Base-by-base conservation (phyloP, 1,284 basidiomycete species). In the Peniophora sp. region DNA sequence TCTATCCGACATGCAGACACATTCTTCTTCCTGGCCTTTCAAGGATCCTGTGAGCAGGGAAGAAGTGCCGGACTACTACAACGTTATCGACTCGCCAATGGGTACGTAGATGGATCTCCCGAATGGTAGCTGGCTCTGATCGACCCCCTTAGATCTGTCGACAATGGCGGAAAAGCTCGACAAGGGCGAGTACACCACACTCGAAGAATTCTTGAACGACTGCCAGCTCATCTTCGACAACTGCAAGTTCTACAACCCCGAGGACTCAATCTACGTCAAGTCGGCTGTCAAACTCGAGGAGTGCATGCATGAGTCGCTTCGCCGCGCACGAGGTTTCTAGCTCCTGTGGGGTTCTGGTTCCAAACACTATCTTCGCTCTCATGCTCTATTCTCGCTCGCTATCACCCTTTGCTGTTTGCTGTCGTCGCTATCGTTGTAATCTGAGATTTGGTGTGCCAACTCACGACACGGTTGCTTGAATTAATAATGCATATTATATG, bases 101-200 rank as follows among this genome's bases (percentile, higher is more conserved):
- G 95, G 93, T 93, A 58, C 53, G 83, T 72, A 10, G 19, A 36
- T 23, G 9, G 24, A 25, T 46, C 50, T 24, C 11, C 24, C 35
- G 27, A 14, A 45, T 25, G 39, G n/a, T 41, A 41, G n/a, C 5
- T 16, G 5, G 6, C 5, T 6, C 38, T 41, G 38, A 17, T 41
- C 19, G 38, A 41, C n/a, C 38, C 19, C 38, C 27, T 25, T 58
- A 94, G 96, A 99, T 65, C 81, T 99, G 53, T 75, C 76, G 50
- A 97, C 92, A 2, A 97, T 99, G 85, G 89, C 94, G 63, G 79
- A 86, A 65, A 98, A 95, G 66, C 80, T 99, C 24, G 89, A 95
- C 53, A 86, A 79, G 47, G 83, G 82, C 58, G 75, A 84, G 59
- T 99, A 98, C 66, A 68, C 77, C 34, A 79, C 78, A 20, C 71